Percentiles rank a stretch among this genome's conserved stretches.
These are phyloP conservation scores for Sarocladium brachiariae DNA, from an alignment of 2,329 filamentous ascomycete genomes.

Conservation along the genomic window DNA sequence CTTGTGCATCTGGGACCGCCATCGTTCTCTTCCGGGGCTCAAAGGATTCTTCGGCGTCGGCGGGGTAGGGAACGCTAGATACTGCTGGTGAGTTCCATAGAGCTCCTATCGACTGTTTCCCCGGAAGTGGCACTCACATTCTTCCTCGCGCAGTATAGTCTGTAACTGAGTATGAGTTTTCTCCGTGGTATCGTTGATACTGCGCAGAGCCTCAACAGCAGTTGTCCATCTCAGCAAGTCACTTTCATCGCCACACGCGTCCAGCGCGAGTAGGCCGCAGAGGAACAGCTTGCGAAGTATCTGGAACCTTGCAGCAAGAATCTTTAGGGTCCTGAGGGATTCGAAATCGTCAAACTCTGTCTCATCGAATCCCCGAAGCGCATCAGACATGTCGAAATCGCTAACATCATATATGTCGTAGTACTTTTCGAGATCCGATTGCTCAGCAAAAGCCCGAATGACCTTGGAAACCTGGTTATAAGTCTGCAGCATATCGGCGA, in stretches of 20 bases:
- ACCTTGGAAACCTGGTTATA: constrained; percentile 64
- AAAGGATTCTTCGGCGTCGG: constrained; percentile 51
- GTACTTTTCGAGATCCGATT: constrained; percentile 82
- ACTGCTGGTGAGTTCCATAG: constrained; percentile 10
- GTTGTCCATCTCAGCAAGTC: constrained; percentile 75
- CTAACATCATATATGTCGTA: constrained; percentile 83
- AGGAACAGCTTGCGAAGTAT: constrained; percentile 78
- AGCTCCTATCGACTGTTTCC: constrained; percentile 4
- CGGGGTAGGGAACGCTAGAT: constrained; percentile 40
- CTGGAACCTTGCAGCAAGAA: constrained; percentile 72
- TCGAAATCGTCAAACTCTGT: constrained; percentile 69
- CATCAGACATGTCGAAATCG: constrained; percentile 63
- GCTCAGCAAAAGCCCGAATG: constrained; percentile 67
- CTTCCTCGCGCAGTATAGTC: constrained; percentile 68
- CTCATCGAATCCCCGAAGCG: constrained; percentile 58
- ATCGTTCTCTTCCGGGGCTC: constrained; percentile 72
- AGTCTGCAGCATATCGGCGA: constrained; percentile 62
- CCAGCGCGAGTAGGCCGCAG: constrained; percentile 81
- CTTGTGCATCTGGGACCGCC: constrained; percentile 81
- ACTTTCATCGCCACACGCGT: constrained; percentile 68
- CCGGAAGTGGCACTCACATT: constrained; percentile 48
- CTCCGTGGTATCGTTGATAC: constrained; percentile 54
- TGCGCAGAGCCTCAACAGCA: constrained; percentile 67
- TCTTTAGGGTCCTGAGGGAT: constrained; percentile 73
- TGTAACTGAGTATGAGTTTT: constrained; percentile 60